Conservation (phyloP, 371 early-diverging fungal genomes). For the Blakeslea trispora region DNA sequence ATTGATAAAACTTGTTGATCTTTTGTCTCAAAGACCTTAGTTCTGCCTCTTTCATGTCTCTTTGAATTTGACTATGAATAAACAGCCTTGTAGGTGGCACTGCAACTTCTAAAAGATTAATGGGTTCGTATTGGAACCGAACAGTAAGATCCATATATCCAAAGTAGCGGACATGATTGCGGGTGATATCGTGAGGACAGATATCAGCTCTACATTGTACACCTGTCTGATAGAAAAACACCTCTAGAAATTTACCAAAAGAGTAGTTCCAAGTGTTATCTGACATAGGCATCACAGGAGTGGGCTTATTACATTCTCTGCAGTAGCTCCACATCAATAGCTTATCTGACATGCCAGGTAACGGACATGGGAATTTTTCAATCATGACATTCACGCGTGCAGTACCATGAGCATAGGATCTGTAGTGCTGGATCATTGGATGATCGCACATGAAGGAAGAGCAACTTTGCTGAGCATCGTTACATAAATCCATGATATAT, state of each 20-base stretch:
- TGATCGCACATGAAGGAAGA: conserved; percentile 73
- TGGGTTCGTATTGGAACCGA: conserved; percentile 76
- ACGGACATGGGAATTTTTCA: conserved; percentile 67
- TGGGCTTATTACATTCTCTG: conserved; percentile 66
- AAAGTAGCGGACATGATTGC: conserved; percentile 85
- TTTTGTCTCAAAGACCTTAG: conserved; percentile 57
- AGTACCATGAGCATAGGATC: conserved; percentile 86
- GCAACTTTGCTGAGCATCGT: conserved; percentile 69
- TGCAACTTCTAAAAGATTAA: conserved; percentile 81
- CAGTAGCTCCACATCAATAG: conserved; percentile 95
- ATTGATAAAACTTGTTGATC: conserved; percentile 76
- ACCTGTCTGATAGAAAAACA: conserved; percentile 79
- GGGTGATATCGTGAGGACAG: conserved; percentile 85
- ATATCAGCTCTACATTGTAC: conserved; percentile 70
- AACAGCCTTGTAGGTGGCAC: conserved; percentile 81
- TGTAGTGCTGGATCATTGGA: conserved; percentile 78
- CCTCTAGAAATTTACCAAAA: conserved; percentile 95
- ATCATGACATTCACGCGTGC: conserved; percentile 81
- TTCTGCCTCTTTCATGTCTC: conserved; percentile 65
- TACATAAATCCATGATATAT: conserved; percentile 84
- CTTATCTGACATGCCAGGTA: conserved; percentile 71
- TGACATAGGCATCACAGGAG: conserved; percentile 81
- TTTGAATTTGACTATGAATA: conserved; percentile 60
- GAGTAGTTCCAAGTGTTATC: conserved; percentile 93
- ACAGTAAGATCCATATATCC: conserved; percentile 76